These are phyloP conservation scores for Tetrahymena elliotti DNA, from an alignment of 73 alveolate species.

Conservation along the genomic window DNA sequence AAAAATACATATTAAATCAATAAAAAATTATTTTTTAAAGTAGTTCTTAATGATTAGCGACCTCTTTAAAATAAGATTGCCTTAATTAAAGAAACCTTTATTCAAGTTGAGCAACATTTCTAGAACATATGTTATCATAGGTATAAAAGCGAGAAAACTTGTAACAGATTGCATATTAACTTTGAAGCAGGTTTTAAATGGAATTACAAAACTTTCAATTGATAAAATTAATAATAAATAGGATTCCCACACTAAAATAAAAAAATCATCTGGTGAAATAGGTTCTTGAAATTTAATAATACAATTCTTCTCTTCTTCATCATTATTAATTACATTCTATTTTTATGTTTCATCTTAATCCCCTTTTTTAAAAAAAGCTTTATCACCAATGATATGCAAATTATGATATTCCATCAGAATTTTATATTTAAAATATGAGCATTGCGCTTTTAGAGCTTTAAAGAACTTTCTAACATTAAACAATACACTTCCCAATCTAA, in stretches of 20 bases:
- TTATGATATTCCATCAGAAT: not conserved
- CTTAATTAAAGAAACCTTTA: conserved; percentile 52
- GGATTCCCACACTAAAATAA: not conserved
- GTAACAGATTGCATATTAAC: not conserved
- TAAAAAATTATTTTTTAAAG: conserved; percentile 40
- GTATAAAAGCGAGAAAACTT: not conserved
- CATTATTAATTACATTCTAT: not conserved
- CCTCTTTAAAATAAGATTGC: conserved; percentile 42
- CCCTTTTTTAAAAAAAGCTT: not conserved
- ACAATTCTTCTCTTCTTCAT: not conserved
- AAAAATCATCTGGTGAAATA: not conserved
- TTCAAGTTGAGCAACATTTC: conserved; percentile 11
- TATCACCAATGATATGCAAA: not conserved
- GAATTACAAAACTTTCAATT: not conserved
- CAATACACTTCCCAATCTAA: not conserved
- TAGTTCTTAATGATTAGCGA: conserved; percentile 34
- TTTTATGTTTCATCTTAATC: not conserved
- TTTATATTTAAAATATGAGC: not conserved
- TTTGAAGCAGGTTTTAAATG: not conserved
- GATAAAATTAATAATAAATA: not conserved
- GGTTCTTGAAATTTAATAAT: not conserved
- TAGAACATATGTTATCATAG: not conserved
- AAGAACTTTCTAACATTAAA: not conserved
- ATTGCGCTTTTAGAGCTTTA: not conserved
- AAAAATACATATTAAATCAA: conserved; percentile 53